Percentiles rank a stretch among this genome's conserved stretches.
Conservation (phyloP, 768 basidiomycete genomes). For the Gloeopeniophorella convolvens region DNA sequence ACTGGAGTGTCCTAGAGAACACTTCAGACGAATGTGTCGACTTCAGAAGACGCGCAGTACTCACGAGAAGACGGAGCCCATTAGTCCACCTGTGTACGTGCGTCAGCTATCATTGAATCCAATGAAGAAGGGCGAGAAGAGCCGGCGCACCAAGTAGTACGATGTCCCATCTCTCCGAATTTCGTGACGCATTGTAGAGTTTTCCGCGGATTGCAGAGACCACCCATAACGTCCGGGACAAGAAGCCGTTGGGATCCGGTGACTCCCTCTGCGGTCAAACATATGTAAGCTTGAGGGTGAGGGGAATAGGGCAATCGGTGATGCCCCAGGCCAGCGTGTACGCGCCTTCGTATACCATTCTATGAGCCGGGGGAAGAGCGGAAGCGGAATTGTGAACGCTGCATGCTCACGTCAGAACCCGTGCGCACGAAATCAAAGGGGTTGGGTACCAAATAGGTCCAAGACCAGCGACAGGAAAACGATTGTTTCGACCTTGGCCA, state of each 20-base stretch:
- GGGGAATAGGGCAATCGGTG: background rate
- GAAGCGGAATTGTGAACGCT: conserved; percentile 93
- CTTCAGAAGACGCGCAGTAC: conserved; percentile 27
- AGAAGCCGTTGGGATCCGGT: conserved; percentile 60
- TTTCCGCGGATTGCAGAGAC: conserved; percentile 62
- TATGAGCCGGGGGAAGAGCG: conserved; percentile 95
- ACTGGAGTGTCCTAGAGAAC: conserved; percentile 63
- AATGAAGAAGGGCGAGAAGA: background rate
- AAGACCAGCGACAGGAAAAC: conserved; percentile 89
- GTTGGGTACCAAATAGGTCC: conserved; percentile 65
- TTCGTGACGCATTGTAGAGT: conserved; percentile 51
- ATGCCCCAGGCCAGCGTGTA: conserved; percentile 17
- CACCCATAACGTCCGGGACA: conserved; percentile 60
- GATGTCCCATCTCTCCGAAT: conserved; percentile 84
- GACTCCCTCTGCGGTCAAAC: conserved; percentile 52
- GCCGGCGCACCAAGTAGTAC: conserved; percentile 72
- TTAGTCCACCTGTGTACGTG: conserved; percentile 57
- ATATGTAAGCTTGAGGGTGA: background rate
- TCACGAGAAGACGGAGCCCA: conserved; percentile 92
- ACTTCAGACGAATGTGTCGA: background rate
- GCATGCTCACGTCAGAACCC: conserved; percentile 22
- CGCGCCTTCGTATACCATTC: conserved; percentile 81
- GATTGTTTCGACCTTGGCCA: conserved; percentile 67
- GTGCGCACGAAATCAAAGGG: background rate
- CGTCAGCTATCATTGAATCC: background rate